Evolutionary conservation across 768 basidiomycete genomes (phyloP), one percentile per base, ranked within the genome.

Genomic region (Tylopilus intermedius): DNA sequence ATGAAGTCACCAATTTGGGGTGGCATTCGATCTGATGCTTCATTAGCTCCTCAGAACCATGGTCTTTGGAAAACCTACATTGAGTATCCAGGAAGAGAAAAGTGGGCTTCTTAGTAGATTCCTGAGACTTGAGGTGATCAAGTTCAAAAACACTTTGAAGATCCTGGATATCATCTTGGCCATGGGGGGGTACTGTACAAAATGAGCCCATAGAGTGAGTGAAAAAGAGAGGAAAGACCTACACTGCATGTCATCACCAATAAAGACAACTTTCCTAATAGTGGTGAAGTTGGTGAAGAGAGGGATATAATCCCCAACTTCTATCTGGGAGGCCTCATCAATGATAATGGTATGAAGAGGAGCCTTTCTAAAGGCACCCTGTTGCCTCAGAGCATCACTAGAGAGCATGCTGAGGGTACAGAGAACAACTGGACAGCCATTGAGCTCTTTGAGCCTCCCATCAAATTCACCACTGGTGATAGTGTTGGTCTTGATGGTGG

Each of bases 371-470:
- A 71, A 71, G 29, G 47, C 65, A 50, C 65, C 65, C 44, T 6
- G 27, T 7, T 0, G 6, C n/a, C 22, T 63, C 27, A 71, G 45
- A 0, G 2, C 21, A 0, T 51, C 51, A 47, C 62, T 77, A 0
- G 87, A 82, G 3, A 92, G 76, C 87, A 91, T 92, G 67, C 78
- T 78, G 0, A 90, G 68, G 21, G 90, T 92, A 62, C 86, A 88
- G 1, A 93, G 76, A 18, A 90, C 74, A 18, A 91, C 84, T 56
- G 77, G 71, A 38, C 74, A 75, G 21, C 68, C 75, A 24, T 49
- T 46, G 22, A 77, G 62, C n/a, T 59, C 54, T 55, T 62, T 58
- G 7, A 79, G 52, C 8, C 72, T 53, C 54, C 56, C 48, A 55
- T 48, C 27, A 22, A 74, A 70, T 13, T 73, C 65, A 53, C 59